These are phyloP conservation scores for Magnaporthiopsis incrustans DNA, from an alignment of 2,329 filamentous ascomycete species.

Conservation along the genomic window DNA sequence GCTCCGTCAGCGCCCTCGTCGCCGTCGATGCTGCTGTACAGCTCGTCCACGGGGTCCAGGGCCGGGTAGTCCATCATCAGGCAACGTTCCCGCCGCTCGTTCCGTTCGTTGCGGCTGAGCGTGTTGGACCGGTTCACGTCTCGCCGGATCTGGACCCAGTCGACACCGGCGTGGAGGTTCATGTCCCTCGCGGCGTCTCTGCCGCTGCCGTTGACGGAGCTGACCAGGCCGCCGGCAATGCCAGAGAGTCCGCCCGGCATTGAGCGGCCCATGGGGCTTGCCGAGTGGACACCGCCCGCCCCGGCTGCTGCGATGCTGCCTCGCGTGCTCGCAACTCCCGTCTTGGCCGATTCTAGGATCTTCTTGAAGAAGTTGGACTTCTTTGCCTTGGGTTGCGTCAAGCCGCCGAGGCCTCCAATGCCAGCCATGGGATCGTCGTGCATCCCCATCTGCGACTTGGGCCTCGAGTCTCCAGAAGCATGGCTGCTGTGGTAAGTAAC, in stretches of 20 bases:
- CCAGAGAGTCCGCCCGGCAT: constrained; percentile 28
- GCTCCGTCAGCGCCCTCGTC: constrained; percentile 83
- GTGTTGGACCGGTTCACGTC: constrained; percentile 96
- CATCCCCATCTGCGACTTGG: constrained; percentile 60
- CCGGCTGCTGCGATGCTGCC: constrained; percentile 67
- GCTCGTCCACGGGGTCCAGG: constrained; percentile 80
- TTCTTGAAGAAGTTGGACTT: constrained; percentile 93
- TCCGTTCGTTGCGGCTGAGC: constrained; percentile 76
- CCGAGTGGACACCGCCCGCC: constrained; percentile 30
- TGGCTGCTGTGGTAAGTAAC: constrained; percentile 91
- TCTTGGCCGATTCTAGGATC: constrained; percentile 89
- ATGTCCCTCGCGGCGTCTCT: constrained; percentile 59
- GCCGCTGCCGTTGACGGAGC: constrained; percentile 22
- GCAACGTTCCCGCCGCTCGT: constrained; percentile 79
- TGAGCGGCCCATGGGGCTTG: constrained; percentile 27
- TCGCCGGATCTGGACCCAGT: constrained; percentile 96
- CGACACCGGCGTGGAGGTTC: constrained; percentile 57
- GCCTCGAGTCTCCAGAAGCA: constrained; percentile 48
- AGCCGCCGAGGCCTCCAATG: constrained; percentile 62
- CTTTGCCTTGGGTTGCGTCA: constrained; percentile 67
- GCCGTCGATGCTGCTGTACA: constrained; percentile 77
- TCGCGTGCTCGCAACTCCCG: constrained; percentile 80
- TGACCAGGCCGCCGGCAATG: constrained; percentile 35
- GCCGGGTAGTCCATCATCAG: constrained; percentile 91
- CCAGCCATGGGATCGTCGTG: constrained; percentile 41